These are phyloP conservation scores for Stephanodiscus triporus DNA, from an alignment of 108 stramenopile genomes.

Conservation along the genomic window DNA sequence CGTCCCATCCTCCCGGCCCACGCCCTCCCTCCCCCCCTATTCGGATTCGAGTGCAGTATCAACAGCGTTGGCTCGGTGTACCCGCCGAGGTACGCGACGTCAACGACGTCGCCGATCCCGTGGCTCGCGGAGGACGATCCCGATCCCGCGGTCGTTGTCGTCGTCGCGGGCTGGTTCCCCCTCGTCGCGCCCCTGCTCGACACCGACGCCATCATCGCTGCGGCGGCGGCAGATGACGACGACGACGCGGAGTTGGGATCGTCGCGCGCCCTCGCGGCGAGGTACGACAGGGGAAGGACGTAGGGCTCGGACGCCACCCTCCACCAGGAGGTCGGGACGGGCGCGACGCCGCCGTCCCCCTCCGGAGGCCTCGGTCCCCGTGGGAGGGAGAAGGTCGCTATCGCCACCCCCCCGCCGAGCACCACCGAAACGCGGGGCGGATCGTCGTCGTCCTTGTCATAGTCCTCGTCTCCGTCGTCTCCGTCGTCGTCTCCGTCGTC, in stretches of 20 bases:
- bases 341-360: background rate
- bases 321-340: constrained; percentile 54
- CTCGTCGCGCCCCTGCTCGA: constrained; percentile 8
- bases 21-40: constrained; percentile 50
- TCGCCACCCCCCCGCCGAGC: constrained; percentile 79
- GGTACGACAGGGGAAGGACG: constrained; percentile 62
- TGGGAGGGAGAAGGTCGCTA: constrained; percentile 62
- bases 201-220: background rate
- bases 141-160: constrained; percentile 5
- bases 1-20: constrained; percentile 77
- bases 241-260: constrained; percentile 8
- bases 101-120: constrained; percentile 85
- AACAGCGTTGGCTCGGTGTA: constrained; percentile 80
- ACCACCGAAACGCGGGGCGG: constrained; percentile 64
- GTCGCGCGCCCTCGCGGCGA: constrained; percentile 40
- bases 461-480: constrained; percentile 8
- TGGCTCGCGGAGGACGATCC: constrained; percentile 50
- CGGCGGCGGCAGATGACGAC: constrained; percentile 10
- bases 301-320: constrained; percentile 72
- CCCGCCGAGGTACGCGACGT: constrained; percentile 66
- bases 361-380: constrained; percentile 33
- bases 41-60: constrained; percentile 73
- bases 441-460: constrained; percentile 38
- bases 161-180: background rate
- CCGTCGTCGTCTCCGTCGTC: constrained; percentile 18